A percentile compares a stretch with the other conserved stretches of the same genome.
phyloP scores from a whole-genome alignment of 164 flowering plant genomes.

The Liquidambar formosana region DNA sequence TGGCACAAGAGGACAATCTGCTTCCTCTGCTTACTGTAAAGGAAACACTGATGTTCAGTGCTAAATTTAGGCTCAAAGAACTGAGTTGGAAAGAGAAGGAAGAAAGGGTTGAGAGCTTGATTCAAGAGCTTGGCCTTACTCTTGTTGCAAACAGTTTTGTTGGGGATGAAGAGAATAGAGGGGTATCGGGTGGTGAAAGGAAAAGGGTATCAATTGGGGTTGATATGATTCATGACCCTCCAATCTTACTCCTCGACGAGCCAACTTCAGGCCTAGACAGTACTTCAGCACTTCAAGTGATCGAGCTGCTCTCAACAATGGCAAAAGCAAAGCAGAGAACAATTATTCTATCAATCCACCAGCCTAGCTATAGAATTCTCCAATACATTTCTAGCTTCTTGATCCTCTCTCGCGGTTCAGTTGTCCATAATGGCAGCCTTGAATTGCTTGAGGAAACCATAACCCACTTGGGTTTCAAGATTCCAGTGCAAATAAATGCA shows the following conservation, averaged over 20 bases:
- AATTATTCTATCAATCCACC: conserved; percentile 77
- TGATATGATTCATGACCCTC: conserved; percentile 85
- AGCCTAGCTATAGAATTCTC: conserved; percentile 83
- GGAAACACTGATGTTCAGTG: conserved; percentile 83
- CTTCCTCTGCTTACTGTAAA: conserved; percentile 87
- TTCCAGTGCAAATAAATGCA: conserved; percentile 71
- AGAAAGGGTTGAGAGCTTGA: conserved; percentile 58
- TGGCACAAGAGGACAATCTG: conserved; percentile 80
- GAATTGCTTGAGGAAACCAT: conserved; percentile 64
- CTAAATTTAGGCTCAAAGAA: conserved; percentile 62
- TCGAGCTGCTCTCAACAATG: conserved; percentile 71
- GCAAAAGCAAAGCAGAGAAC: conserved; percentile 59
- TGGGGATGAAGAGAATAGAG: conserved; percentile 83
- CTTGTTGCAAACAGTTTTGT: conserved; percentile 70
- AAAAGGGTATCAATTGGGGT: conserved; percentile 86
- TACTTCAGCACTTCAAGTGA: conserved; percentile 77
- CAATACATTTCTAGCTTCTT: conserved; percentile 58
- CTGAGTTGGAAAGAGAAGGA: conserved; percentile 46
- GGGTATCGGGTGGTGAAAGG: conserved; percentile 90
- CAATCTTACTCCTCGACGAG: conserved; percentile 77
- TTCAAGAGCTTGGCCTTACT: conserved; percentile 73
- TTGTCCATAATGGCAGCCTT: conserved; percentile 69
- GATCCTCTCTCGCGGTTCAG: conserved; percentile 73
- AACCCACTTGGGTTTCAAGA: conserved; percentile 44
- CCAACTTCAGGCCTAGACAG: conserved; percentile 97